A percentile compares a stretch with the other conserved stretches of the same genome.
Evolutionary conservation across 2,329 filamentous ascomycete species (phyloP).

Genomic region (Cercospora sp.): DNA sequence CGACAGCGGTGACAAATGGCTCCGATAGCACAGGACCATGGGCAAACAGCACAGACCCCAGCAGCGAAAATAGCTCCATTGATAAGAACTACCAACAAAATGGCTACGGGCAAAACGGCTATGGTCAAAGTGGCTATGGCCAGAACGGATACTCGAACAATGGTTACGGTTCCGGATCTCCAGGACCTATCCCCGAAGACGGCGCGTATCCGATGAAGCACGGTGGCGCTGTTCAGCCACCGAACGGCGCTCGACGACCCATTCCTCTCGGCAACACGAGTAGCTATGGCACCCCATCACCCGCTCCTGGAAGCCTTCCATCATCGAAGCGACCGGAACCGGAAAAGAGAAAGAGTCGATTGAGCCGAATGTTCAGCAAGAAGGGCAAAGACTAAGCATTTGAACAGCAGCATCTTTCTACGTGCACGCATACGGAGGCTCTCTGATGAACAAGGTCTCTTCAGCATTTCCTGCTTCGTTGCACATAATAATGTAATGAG

Average conservation of each 20-base stretch:
- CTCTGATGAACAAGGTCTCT: not conserved
- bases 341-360: conserved; percentile 89
- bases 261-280: conserved; percentile 33
- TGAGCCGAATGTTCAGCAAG: conserved; percentile 78
- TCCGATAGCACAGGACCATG: conserved; percentile 69
- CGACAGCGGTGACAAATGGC: conserved; percentile 71
- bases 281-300: conserved; percentile 14
- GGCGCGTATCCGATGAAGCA: conserved; percentile 25
- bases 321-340: conserved; percentile 32
- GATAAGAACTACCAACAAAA: conserved; percentile 61
- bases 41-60: conserved; percentile 83
- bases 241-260: conserved; percentile 34
- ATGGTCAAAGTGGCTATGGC: conserved; percentile 39
- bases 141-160: conserved; percentile 27
- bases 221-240: conserved; percentile 29
- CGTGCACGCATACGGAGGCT: not conserved
- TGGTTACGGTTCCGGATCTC: conserved; percentile 37
- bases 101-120: conserved; percentile 52
- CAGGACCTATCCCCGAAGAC: conserved; percentile 46
- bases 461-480: conserved; percentile 12
- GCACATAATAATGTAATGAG: conserved; percentile 25
- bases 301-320: conserved; percentile 26
- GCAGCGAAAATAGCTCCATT: conserved; percentile 89
- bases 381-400: conserved; percentile 37
- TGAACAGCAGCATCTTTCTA: not conserved